Evolutionary conservation across 2,329 filamentous ascomycete genomes (phyloP), one percentile per base, ranked within the genome.

Genomic region (Fusarium sp.): DNA sequence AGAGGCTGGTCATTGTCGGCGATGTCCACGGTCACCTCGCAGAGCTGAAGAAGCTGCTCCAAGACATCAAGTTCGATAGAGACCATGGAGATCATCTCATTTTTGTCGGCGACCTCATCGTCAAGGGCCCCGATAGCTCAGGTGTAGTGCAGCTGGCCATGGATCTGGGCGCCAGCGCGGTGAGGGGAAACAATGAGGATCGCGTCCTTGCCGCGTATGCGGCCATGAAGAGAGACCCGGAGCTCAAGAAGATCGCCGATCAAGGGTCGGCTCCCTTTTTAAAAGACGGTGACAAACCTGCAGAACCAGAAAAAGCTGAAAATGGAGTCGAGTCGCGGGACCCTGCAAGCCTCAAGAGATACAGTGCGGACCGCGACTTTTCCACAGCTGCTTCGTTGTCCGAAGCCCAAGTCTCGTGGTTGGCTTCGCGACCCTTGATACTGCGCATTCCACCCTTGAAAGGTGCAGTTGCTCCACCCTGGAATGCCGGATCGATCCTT

Each of bases 101-200:
- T 3, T 84, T 95, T 40, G 86, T 89, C 0, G 94, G 94, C 39
- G 92, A 96, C 76, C 83, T 94, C 73, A 86, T 97, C 69, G 90
- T 91, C 72, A 97, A 97, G 81, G 94, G 95, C 0, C 93, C 94
- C 2, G 91, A 97, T 79, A 94, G 92, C 47, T 76, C 85, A 0
- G 93, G 91, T 7, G 93, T 97, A 1, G 86, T 97, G 43, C 89
- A 92, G 63, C 82, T 94, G 31, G 91, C 92, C 16, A 91, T 93
- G 73, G 81, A 87, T 13, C 80, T 94, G 7, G 87, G 88, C 37
- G 94, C 94, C 6, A 91, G 89, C 8, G 92, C 89, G 57, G 92
- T 97, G 5, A 89, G 94, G 52, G 95, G 95, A 8, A 97, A 97
- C 78, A 92, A 97, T 78, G 95, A 98, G 77, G 94, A 98, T 76